Evolutionary conservation across 148 eudicot genomes (phyloP).

Genomic region (Rhododendron mucronatum): DNA sequence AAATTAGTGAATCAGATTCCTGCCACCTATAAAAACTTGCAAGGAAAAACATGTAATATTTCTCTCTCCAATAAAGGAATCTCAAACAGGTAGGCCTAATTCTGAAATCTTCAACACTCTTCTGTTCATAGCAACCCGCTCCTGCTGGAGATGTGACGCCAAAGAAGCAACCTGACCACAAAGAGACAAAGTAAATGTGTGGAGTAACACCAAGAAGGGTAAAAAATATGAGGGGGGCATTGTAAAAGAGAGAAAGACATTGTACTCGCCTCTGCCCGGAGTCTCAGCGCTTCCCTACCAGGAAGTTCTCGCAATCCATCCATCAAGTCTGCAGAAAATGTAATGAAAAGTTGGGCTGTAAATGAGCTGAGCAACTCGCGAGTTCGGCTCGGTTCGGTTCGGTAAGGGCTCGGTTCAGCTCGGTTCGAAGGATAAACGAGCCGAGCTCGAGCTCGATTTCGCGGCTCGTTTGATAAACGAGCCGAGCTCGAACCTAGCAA

Average conservation of each 20-base stretch:
- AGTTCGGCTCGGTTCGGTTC: no score
- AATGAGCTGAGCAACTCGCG: no score
- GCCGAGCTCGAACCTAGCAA: no score
- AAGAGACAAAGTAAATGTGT: not conserved
- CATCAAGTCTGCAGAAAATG: constrained; percentile 52
- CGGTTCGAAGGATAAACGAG: no score
- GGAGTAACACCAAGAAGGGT: not conserved
- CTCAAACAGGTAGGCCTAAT: constrained; percentile 65
- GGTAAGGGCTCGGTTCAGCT: no score
- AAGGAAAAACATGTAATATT: not conserved
- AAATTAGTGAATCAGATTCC: not conserved
- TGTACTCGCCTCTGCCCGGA: constrained; percentile 69
- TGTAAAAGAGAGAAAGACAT: not conserved
- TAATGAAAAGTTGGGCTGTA: no score
- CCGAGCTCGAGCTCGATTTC: no score
- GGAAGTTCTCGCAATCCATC: constrained; percentile 78
- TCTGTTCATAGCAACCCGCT: constrained; percentile 42
- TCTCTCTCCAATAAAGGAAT: not conserved
- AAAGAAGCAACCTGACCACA: constrained; percentile 74
- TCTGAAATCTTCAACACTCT: constrained; percentile 68
- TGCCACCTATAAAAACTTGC: not conserved
- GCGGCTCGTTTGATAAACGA: no score
- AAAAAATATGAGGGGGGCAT: not conserved
- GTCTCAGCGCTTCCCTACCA: constrained; percentile 75
- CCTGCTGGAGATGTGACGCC: constrained; percentile 57